A percentile compares a stretch with the other conserved stretches of the same genome.
Evolutionary conservation across 169 alveolate genomes (phyloP).

Genomic region (Plasmodium malariae): DNA sequence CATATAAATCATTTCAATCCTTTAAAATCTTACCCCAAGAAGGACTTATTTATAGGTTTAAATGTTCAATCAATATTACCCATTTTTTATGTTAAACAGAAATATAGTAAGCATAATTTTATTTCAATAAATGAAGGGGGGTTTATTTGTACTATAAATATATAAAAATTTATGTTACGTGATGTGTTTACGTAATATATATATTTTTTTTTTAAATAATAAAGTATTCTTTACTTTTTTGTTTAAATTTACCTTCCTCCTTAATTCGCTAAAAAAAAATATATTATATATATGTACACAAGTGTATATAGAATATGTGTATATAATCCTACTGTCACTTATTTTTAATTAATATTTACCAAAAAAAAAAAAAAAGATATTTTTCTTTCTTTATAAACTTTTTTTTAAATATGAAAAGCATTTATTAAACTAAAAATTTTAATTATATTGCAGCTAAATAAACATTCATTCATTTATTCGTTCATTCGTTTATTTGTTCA

Average conservation of each 20-base stretch:
- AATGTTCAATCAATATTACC: slow-evolving; percentile 76
- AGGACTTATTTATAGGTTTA: slow-evolving; percentile 72
- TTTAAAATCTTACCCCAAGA: slow-evolving; percentile 62
- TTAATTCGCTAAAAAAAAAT: slow-evolving; percentile 13
- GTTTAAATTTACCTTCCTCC: neutral
- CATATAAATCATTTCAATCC: slow-evolving; percentile 65
- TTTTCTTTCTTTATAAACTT: no score
- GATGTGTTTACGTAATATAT: neutral
- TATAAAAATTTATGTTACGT: slow-evolving; percentile 20
- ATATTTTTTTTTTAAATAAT: slow-evolving; percentile 12
- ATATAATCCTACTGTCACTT: no score
- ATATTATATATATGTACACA: no score
- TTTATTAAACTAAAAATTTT: no score
- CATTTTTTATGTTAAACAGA: slow-evolving; percentile 70
- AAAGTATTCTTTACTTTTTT: neutral
- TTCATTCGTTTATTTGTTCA: no score
- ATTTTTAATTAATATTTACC: no score
- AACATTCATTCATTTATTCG: no score
- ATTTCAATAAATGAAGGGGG: slow-evolving; percentile 76
- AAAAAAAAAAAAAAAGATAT: no score
- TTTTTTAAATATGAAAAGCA: no score
- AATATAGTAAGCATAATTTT: slow-evolving; percentile 70
- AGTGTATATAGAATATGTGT: no score
- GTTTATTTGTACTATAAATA: slow-evolving; percentile 72
- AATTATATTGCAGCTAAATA: no score